Evolutionary conservation across 345 rosid genomes (phyloP).

Genomic region (Excoecaria cochinchinensis): DNA sequence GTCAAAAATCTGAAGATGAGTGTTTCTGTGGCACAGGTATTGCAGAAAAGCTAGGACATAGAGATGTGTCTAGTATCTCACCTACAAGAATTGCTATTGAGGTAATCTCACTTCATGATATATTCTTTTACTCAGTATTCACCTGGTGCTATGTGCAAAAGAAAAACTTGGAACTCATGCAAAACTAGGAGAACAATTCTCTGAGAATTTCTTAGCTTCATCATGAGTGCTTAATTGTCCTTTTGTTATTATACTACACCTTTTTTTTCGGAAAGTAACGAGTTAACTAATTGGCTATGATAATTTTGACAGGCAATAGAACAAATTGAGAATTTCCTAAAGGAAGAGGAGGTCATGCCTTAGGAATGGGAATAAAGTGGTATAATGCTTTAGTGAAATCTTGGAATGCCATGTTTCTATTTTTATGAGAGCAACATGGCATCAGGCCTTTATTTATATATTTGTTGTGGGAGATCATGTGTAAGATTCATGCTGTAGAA

Average conservation of each 20-base stretch:
- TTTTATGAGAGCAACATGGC: constrained; percentile 8
- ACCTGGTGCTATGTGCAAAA: too few relatives aligned
- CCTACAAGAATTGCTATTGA: constrained; percentile 78
- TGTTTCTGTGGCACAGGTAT: constrained; percentile 47
- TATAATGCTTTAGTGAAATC: not conserved
- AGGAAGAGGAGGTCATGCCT: constrained; percentile 31
- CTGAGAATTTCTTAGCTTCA: too few relatives aligned
- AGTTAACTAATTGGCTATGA: not conserved
- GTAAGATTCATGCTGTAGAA: not conserved
- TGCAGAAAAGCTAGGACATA: constrained; percentile 65
- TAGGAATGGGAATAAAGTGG: not conserved
- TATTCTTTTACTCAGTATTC: too few relatives aligned
- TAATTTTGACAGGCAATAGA: constrained; percentile 45
- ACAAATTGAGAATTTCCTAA: constrained; percentile 47
- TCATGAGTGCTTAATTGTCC: not conserved
- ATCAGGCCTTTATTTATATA: not conserved
- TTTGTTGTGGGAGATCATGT: not conserved
- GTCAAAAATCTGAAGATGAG: not conserved
- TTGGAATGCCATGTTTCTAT: constrained; percentile 2
- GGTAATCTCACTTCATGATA: constrained; percentile 34
- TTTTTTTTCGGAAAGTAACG: not conserved
- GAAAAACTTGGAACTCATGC: too few relatives aligned
- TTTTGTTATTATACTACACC: not conserved
- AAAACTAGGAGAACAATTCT: too few relatives aligned
- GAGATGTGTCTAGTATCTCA: constrained; percentile 60